Base-by-base conservation (phyloP, 73 alveolate species). In the Diophrys appendiculata region DNA sequence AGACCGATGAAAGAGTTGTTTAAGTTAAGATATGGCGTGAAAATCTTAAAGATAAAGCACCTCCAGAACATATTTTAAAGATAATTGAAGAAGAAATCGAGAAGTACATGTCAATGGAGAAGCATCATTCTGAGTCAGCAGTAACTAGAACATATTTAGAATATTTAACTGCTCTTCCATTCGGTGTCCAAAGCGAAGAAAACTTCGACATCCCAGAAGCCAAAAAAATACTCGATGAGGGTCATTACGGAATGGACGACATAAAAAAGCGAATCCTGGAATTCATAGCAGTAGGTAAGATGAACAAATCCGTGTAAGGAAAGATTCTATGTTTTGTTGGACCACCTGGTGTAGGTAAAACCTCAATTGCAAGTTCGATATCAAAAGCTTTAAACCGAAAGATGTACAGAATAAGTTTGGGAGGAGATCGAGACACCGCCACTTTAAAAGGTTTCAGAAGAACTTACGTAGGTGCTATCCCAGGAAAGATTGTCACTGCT, bases 341-440 rank as follows among this genome's bases (percentile, higher is more conserved):
- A 28, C 98, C 98, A n/a, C 97, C 98, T 3, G 98, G 98, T 0
- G 98, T 93, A 5, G 98, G 98, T 54, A 93, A 93, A 81, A 93
- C 98, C 25, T 72, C 91, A 35, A 91, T 91, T 22, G 98, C 93
- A 29, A 91, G 77, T 72, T 80, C 93, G 26, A 93, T 93, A 35
- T 95, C 98, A 2, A 84, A 88, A 35, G 92, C 98, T 3, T 52
- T 89, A 0, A 86, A 73, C 68, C 82, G 96, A 75, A 89, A 94
- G 76, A 92, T 88, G 67, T 80, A 69, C 73, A 88, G 98, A 53
- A 89, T 94, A 60, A 91, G 95, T 18, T 81, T 94, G 33, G 96
- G 98, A 27, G 98, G 96, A 28, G 85, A 91, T 65, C 88, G 91
- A 43, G 97, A 91, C 68, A 96, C 90, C 32, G 74, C 96, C 25